Conservation (phyloP, 2,329 filamentous ascomycete species). For the Alternaria longipes region DNA sequence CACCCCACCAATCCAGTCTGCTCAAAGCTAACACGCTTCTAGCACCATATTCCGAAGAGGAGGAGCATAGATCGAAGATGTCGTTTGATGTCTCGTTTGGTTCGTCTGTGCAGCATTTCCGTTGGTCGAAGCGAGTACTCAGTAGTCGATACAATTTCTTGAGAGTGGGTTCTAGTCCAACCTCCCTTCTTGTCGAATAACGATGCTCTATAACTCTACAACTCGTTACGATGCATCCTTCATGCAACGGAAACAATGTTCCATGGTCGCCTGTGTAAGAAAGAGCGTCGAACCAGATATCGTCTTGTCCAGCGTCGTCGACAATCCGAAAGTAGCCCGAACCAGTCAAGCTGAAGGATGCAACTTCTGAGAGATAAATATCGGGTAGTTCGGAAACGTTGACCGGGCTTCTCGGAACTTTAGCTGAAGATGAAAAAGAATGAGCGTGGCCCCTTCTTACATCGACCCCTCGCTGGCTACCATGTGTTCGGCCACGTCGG, state of each 20-base stretch:
- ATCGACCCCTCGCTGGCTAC: constrained; percentile 18
- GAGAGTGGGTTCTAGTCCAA: constrained; percentile 9
- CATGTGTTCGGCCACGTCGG: constrained; percentile 19
- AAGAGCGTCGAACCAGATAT: constrained; percentile 28
- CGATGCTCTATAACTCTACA: constrained; percentile 26
- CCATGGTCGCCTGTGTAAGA: constrained; percentile 18
- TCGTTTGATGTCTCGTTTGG: constrained; percentile 21
- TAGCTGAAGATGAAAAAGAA: neutral
- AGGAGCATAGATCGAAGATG: constrained; percentile 27
- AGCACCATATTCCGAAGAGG: constrained; percentile 23
- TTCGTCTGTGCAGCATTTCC: neutral
- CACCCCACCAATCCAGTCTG: constrained; percentile 37
- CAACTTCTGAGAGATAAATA: constrained; percentile 33
- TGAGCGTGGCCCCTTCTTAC: constrained; percentile 5
- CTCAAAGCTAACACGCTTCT: constrained; percentile 31
- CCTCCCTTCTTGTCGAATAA: neutral
- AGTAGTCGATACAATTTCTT: constrained; percentile 22
- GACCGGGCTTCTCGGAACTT: constrained; percentile 2
- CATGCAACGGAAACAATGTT: constrained; percentile 37
- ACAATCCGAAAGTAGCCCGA: constrained; percentile 28
- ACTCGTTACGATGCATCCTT: constrained; percentile 33
- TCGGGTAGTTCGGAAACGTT: constrained; percentile 18
- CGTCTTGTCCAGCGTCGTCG: constrained; percentile 16
- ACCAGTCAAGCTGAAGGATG: constrained; percentile 21
- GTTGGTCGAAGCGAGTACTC: constrained; percentile 17